phyloP scores from a whole-genome alignment of 768 basidiomycete genomes.

The Galerina marginata region DNA sequence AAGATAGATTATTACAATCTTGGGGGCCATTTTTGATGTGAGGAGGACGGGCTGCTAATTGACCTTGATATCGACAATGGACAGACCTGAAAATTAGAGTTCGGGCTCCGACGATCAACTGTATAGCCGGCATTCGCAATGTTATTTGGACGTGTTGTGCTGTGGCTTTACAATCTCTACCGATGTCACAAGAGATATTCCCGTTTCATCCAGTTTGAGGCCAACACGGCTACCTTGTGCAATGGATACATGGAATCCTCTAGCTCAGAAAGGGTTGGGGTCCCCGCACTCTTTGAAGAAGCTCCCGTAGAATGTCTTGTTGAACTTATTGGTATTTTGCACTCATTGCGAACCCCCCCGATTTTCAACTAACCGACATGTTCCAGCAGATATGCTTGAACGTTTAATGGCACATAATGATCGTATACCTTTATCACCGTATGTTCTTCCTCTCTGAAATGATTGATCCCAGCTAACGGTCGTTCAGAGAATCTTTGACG shows the following conservation, averaged over 20 bases:
- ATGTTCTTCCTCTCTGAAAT: constrained; percentile 36
- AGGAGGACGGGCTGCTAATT: constrained; percentile 36
- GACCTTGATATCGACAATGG: constrained; percentile 19
- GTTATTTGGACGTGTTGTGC: constrained; percentile 44
- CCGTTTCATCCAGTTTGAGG: constrained; percentile 16
- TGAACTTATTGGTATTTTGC: constrained; percentile 80
- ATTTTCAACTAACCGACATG: constrained; percentile 9
- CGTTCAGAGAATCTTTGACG: constrained; percentile 80
- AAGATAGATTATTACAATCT: constrained; percentile 60
- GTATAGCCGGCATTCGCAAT: constrained; percentile 51
- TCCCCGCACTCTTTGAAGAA: constrained; percentile 86
- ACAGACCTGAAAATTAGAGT: constrained; percentile 50
- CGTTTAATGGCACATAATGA: constrained; percentile 96
- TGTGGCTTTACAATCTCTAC: constrained; percentile 23
- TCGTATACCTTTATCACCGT: constrained; percentile 89
- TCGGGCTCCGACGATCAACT: constrained; percentile 57
- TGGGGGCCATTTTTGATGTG: constrained; percentile 68
- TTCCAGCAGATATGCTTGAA: constrained; percentile 92
- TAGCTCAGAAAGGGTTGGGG: constrained; percentile 68
- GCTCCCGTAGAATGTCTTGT: constrained; percentile 84
- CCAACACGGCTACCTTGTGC: constrained; percentile 51
- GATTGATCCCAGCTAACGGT: constrained; percentile 20
- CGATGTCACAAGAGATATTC: constrained; percentile 9
- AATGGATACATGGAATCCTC: constrained; percentile 86
- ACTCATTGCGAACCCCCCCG: constrained; percentile 8